Percentiles rank a stretch among this genome's conserved stretches.
Evolutionary conservation across 495 filamentous ascomycete species (phyloP).

Genomic region (Mytilinidion resinicola): DNA sequence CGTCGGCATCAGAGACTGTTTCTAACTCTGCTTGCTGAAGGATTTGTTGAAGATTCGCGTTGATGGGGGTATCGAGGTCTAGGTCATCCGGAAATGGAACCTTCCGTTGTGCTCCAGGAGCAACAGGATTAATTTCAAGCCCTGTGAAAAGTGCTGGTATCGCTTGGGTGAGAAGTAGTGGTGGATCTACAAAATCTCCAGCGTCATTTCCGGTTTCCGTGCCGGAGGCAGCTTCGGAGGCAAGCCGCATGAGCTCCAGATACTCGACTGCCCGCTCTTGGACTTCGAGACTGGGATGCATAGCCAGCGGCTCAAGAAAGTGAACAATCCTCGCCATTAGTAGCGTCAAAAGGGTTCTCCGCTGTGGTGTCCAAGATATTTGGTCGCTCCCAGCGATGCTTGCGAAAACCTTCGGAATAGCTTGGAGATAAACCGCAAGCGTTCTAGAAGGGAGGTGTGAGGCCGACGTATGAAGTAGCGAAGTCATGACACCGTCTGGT

Average conservation of each 20-base stretch:
- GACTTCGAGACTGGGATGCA: conserved; percentile 85
- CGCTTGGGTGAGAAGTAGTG: conserved; percentile 75
- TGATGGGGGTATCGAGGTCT: conserved; percentile 73
- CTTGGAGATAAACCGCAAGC: conserved; percentile 75
- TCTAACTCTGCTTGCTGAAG: conserved; percentile 54
- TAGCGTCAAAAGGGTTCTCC: conserved; percentile 64
- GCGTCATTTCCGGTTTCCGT: conserved; percentile 49
- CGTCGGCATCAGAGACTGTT: conserved; percentile 43
- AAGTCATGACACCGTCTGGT: conserved; percentile 58
- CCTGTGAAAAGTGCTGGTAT: conserved; percentile 82
- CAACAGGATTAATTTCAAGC: conserved; percentile 86
- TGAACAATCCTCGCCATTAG: conserved; percentile 73
- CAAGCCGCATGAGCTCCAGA: conserved; percentile 77
- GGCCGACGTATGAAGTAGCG: conserved; percentile 62
- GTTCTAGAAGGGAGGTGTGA: conserved; percentile 54
- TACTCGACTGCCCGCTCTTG: conserved; percentile 93
- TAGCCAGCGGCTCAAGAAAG: conserved; percentile 67
- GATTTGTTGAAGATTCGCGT: conserved; percentile 59
- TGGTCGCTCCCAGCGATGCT: conserved; percentile 52
- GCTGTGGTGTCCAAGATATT: conserved; percentile 53
- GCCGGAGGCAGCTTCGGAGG: conserved; percentile 67
- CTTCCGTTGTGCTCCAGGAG: conserved; percentile 72
- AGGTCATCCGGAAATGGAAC: conserved; percentile 72
- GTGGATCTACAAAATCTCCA: conserved; percentile 54
- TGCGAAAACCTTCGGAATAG: conserved; percentile 76